Evolutionary conservation across 2,329 filamentous ascomycete genomes (phyloP).

Genomic region (Penicillium sp.): DNA sequence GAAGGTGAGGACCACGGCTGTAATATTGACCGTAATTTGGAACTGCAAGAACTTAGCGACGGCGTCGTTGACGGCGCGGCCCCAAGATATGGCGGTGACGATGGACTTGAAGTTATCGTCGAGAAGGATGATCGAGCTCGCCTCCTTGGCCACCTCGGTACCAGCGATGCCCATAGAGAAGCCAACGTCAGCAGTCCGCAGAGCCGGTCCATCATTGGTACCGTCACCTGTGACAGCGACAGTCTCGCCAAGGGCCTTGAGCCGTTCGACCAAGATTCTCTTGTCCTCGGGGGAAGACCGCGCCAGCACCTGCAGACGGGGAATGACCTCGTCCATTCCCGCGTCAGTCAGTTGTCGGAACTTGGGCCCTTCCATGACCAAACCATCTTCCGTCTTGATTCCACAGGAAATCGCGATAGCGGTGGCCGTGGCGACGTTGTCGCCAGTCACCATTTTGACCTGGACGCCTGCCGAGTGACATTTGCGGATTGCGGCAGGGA

Average conservation of each 20-base stretch:
- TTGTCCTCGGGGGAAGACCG: conserved; percentile 66
- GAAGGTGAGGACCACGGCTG: conserved; percentile 81
- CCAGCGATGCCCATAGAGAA: conserved; percentile 67
- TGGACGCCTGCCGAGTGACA: conserved; percentile 66
- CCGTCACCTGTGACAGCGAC: conserved; percentile 63
- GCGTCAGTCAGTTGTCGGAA: conserved; percentile 60
- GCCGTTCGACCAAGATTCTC: conserved; percentile 58
- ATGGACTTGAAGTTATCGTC: conserved; percentile 65
- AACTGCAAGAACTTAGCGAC: conserved; percentile 65
- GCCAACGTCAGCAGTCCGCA: conserved; percentile 64
- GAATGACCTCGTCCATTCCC: conserved; percentile 58
- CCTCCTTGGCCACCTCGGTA: conserved; percentile 65
- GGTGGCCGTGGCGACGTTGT: conserved; percentile 67
- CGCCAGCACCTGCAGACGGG: conserved; percentile 60
- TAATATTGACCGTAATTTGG: conserved; percentile 79
- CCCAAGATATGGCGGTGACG: conserved; percentile 65
- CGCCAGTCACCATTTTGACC: conserved; percentile 69
- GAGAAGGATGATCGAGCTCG: conserved; percentile 64
- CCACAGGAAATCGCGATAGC: conserved; percentile 73
- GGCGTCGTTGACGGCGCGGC: conserved; percentile 64
- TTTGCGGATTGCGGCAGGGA: conserved; percentile 62
- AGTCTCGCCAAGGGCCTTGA: conserved; percentile 61
- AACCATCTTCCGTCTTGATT: conserved; percentile 57
- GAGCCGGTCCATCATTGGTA: conserved; percentile 63
- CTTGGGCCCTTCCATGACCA: conserved; percentile 66